Evolutionary conservation across 2,329 filamentous ascomycete species (phyloP), one percentile per base, ranked within the genome.

Genomic region (Claviceps digitariae): DNA sequence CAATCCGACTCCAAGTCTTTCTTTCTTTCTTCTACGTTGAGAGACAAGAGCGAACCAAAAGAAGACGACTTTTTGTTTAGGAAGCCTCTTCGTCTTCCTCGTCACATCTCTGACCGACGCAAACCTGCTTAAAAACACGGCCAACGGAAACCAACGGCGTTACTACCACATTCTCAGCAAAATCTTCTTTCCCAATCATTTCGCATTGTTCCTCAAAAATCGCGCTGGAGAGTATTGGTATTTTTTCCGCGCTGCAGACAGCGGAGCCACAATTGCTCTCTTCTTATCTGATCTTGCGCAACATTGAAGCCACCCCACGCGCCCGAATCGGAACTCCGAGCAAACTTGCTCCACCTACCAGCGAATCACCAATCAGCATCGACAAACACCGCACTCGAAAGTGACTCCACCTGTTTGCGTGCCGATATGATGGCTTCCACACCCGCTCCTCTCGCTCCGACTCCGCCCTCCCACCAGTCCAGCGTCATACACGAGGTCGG

Each of bases 281-380:
- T 25, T 36, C 46, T 55, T 55, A 53, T 53, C 54, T 53, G 54
- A 55, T 55, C 51, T 48, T 53, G 36, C 51, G 15, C 34, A 41
- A 52, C 4, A 47, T 17, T 17, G 4, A 15, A 25, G 48, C 51
- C 51, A 47, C 20, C 41, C 51, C 47, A 49, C 27, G 23, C 25
- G 27, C 43, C 51, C 45, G 47, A 55, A 54, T 64, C 63, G 63
- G 63, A 64, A 57, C 52, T 65, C 58, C 61, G 61, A 66, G 59
- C 50, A 12, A 46, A 41, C 43, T 40, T 46, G n/a, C 50, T n/a
- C 45, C 52, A 45, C 50, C 13, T 15, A 9, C 7, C 48, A 47
- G 53, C 56, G 52, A 57, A 54, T 54, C 53, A 51, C 44, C 15
- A 52, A 31, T 15, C 46, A 47, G 52, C 27, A 36, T 15, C 45